A percentile compares a stretch with the other conserved stretches of the same genome.
Conservation (phyloP, 306 rosid species). For the Glycine latifolia region DNA sequence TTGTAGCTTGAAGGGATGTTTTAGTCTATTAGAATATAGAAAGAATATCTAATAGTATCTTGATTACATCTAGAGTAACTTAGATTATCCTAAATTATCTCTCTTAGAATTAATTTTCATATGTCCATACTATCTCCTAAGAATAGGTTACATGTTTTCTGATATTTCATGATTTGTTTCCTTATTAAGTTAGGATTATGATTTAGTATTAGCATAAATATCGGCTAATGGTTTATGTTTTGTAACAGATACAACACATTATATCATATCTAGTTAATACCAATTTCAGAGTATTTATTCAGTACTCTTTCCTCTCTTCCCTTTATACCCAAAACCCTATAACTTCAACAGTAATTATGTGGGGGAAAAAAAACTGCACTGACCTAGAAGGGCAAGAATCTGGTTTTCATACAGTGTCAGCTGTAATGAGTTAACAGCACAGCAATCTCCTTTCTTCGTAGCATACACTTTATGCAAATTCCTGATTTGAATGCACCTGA, state of each 20-base stretch:
- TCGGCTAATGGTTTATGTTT: conserved; percentile 1
- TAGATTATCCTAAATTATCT: background rate
- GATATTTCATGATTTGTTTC: background rate
- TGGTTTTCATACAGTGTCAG: conserved; percentile 92
- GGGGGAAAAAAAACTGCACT: conserved; percentile 31
- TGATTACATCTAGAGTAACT: conserved; percentile 1
- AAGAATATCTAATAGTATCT: background rate
- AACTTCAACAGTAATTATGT: background rate
- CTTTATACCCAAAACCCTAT: conserved; percentile 17
- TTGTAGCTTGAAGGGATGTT: background rate
- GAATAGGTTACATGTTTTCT: background rate
- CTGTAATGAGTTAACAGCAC: conserved; percentile 86
- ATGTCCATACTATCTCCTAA: background rate
- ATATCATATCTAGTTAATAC: background rate
- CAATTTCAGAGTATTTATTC: background rate
- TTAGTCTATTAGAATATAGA: background rate
- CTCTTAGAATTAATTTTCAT: background rate
- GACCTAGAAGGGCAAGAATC: conserved; percentile 98
- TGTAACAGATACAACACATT: background rate
- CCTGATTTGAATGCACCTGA: conserved; percentile 94
- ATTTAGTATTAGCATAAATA: background rate
- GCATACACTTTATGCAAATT: conserved; percentile 88
- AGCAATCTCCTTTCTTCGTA: conserved; percentile 78
- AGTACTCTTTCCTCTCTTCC: background rate
- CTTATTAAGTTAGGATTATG: background rate